Conservation (phyloP, 176 grass and related monocot species). For the Aegilops sharonensis region DNA sequence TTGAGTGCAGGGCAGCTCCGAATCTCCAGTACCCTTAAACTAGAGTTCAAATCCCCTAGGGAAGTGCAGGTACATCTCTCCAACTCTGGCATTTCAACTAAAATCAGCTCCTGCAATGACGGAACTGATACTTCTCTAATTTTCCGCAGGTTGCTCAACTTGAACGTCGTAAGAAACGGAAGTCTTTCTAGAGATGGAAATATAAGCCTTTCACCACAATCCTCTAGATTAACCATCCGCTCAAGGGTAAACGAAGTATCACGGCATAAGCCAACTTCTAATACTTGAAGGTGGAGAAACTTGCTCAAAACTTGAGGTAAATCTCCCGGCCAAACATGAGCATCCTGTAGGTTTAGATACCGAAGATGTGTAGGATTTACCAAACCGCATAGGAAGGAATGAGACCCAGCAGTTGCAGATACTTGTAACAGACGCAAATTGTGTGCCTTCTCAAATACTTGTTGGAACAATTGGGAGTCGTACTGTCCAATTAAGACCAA, state of each 20-base stretch:
- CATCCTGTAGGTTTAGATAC: no score
- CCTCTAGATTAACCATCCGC: conserved; percentile 17
- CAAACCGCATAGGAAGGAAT: no score
- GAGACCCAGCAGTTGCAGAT: no score
- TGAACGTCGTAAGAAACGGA: not conserved
- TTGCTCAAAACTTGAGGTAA: no score
- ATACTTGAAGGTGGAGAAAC: no score
- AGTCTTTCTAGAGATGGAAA: conserved; percentile 11
- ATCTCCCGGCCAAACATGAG: no score
- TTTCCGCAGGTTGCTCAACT: not conserved
- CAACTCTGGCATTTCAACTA: not conserved
- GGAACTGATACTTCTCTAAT: conserved; percentile 11
- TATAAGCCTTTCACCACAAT: not conserved
- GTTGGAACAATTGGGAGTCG: no score
- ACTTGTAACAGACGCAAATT: no score
- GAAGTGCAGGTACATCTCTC: conserved; percentile 11
- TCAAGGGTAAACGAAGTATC: conserved; percentile 14
- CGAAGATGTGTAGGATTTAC: no score
- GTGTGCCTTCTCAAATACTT: no score
- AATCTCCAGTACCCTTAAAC: not conserved
- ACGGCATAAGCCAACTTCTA: not conserved
- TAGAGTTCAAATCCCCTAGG: not conserved
- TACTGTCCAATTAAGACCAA: no score
- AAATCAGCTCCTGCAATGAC: conserved; percentile 22
- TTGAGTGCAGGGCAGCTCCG: no score